Evolutionary conservation across 2,329 filamentous ascomycete species (phyloP).

Genomic region (Davidsoniella virescens): DNA sequence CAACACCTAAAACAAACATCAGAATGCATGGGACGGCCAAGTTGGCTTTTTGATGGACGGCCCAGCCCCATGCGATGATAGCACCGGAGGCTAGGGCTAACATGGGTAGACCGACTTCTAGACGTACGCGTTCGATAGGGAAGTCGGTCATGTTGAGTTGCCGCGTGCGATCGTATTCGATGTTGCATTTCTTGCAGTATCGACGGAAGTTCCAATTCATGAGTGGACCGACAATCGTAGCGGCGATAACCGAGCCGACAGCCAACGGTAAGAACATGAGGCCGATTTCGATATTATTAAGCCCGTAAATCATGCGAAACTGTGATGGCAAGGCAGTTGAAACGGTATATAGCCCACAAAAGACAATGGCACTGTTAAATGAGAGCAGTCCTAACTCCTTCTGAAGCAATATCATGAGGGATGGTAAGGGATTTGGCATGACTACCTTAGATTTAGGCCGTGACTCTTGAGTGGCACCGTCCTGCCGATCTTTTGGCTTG

Average conservation of each 20-base stretch:
- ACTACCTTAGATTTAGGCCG: not conserved
- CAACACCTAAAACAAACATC: conserved; percentile 29
- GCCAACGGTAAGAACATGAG: conserved; percentile 37
- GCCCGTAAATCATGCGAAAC: conserved; percentile 38
- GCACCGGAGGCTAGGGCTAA: conserved; percentile 31
- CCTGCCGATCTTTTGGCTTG: not conserved
- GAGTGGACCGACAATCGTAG: conserved; percentile 32
- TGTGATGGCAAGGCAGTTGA: conserved; percentile 28
- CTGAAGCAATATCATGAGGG: conserved; percentile 25
- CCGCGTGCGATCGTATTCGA: conserved; percentile 36
- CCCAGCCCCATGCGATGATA: conserved; percentile 37
- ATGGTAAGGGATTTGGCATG: conserved; percentile 25
- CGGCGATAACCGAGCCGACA: conserved; percentile 30
- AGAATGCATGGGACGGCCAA: conserved; percentile 32
- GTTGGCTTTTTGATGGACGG: conserved; percentile 25
- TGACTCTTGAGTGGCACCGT: not conserved
- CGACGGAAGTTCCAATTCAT: conserved; percentile 54
- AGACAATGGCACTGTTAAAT: conserved; percentile 27
- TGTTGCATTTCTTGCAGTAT: conserved; percentile 35
- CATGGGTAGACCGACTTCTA: conserved; percentile 34
- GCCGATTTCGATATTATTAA: conserved; percentile 38
- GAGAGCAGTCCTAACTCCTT: conserved; percentile 29
- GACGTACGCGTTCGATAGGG: conserved; percentile 34
- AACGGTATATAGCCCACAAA: conserved; percentile 34
- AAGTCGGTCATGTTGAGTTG: conserved; percentile 32